phyloP scores from a whole-genome alignment of 345 rosid species.

The Carallia brachiata region DNA sequence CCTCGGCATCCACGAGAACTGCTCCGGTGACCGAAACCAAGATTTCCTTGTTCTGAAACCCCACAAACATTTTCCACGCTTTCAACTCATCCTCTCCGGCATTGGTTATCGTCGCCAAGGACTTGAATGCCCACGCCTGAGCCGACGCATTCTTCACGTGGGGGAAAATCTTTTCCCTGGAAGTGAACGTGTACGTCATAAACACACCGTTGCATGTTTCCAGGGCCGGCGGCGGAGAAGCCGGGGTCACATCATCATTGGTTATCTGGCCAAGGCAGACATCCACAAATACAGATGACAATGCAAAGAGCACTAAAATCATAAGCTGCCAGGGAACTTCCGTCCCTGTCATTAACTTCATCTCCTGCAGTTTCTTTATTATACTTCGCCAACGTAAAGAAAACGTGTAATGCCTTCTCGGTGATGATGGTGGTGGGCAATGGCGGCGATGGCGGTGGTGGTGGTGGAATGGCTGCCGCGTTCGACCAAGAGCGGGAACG shows the following conservation, averaged over 20 bases:
- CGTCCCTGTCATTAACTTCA: conserved; percentile 30
- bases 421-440: not conserved
- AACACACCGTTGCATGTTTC: conserved; percentile 68
- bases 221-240: conserved; percentile 54
- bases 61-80: conserved; percentile 70
- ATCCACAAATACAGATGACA: conserved; percentile 16
- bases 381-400: conserved; percentile 19
- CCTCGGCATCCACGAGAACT: conserved; percentile 43
- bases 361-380: not conserved
- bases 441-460: conserved; percentile 38
- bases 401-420: not conserved
- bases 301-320: conserved; percentile 14
- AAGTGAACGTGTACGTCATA: conserved; percentile 54
- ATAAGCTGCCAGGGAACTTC: conserved; percentile 32
- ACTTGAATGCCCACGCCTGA: conserved; percentile 84
- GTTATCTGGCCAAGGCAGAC: conserved; percentile 47
- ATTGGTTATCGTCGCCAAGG: conserved; percentile 55
- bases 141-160: conserved; percentile 68
- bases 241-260: conserved; percentile 16
- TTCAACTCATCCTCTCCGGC: conserved; percentile 59
- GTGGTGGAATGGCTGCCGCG: conserved; percentile 25
- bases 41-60: conserved; percentile 69
- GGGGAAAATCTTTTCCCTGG: conserved; percentile 60
- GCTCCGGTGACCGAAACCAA: conserved; percentile 61
- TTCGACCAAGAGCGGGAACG: conserved; percentile 14